Evolutionary conservation across 805 yeast species (phyloP), one percentile per base, ranked within the genome.

Genomic region (Candida sphagnicola): DNA sequence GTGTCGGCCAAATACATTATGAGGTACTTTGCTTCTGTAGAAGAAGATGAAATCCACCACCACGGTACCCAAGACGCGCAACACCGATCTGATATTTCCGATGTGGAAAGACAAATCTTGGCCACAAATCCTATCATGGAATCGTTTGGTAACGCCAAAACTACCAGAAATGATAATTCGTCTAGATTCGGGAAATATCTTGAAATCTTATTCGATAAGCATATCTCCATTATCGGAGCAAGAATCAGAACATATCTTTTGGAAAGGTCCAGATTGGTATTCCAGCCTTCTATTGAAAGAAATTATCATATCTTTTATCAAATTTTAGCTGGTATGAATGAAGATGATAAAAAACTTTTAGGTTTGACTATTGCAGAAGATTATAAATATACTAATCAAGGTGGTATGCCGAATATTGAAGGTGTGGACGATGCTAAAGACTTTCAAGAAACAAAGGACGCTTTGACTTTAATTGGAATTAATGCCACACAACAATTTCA

Each of bases 51-150:
- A 5, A 65, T 58, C 34, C 16, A 35, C 24, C 28, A 40, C 8
- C 46, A 54, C 24, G 71, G 43, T 54, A 15, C 5, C 6, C 58
- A 50, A 34, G 57, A 55, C 32, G 56, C 59, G 37, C 62, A 65
- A 44, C 62, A 67, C 48, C 63, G 59, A 42, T 47, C 71, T 26
- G 91, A 87, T 48, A 83, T 91, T 83, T 84, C 95, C 21, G 85
- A 83, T 45, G 91, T 91, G 18, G 99, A 91, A 65, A 85, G 85
- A 56, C 95, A 87, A 65, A 91, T 91, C 41, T 74, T 91, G 54
- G 98, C 99, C 11, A 93, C 98, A 0, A 91, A 91, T 58, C 98
- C 98, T 2, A 84, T 93, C 51, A 85, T 93, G 83, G 99, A 93
- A 67, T 93, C 98, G 0, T 93, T 93, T 63, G 99, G 99, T 71